Evolutionary conservation across 169 alveolate genomes (phyloP).

Genomic region (Eimeria tenella): DNA sequence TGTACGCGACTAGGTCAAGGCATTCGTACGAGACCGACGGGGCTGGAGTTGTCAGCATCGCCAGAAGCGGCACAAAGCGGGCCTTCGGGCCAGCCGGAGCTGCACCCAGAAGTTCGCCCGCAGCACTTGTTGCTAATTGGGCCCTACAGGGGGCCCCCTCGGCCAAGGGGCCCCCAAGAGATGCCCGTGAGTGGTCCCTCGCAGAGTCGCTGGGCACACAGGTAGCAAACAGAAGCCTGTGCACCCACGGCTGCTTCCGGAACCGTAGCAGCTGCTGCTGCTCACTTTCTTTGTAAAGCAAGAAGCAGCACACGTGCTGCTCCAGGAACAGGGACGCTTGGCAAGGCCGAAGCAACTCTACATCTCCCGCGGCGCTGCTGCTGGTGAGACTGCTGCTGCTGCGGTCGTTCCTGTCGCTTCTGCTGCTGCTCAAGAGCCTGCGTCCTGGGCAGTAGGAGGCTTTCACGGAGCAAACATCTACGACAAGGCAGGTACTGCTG

Average conservation of each 20-base stretch:
- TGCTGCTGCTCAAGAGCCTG: background rate
- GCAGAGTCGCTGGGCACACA: conserved; percentile 37
- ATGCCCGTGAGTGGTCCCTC: background rate
- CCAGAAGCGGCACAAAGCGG: background rate
- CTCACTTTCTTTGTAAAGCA: conserved; percentile 4
- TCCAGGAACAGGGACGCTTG: conserved; percentile 26
- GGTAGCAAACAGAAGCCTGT: conserved; percentile 33
- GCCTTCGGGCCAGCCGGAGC: background rate
- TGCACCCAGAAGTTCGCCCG: background rate
- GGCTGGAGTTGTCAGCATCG: conserved; percentile 21
- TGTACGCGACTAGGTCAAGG: background rate
- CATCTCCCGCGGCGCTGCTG: conserved; percentile 9
- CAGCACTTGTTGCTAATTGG: background rate
- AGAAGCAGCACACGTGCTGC: conserved; percentile 57
- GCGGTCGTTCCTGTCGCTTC: background rate
- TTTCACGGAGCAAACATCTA: conserved; percentile 16
- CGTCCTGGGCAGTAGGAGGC: conserved; percentile 44
- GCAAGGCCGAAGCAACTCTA: background rate
- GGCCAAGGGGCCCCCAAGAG: background rate
- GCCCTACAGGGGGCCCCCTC: conserved; percentile 33
- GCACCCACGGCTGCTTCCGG: conserved; percentile 30
- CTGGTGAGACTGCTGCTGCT: conserved; percentile 12
- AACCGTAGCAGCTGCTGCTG: conserved; percentile 40
- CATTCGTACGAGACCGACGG: background rate
- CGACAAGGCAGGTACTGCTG: conserved; percentile 32